phyloP scores from a whole-genome alignment of 176 grass and related monocot species.

The Calamus simplicifolius region DNA sequence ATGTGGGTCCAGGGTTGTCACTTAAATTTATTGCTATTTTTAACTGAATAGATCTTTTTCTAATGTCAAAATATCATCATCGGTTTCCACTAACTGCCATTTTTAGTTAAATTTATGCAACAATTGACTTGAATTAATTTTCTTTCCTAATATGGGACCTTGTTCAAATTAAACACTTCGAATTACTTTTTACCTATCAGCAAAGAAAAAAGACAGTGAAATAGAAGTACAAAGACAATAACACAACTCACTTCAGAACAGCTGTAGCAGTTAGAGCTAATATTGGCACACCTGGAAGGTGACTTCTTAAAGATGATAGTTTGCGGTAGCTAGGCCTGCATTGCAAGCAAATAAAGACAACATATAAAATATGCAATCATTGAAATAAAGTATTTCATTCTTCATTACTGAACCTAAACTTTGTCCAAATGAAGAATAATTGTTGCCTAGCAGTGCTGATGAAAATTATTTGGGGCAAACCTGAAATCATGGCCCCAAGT shows the following conservation, averaged over 20 bases:
- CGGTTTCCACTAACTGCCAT: too few relatives aligned
- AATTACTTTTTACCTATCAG: not conserved
- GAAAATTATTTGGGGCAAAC: constrained; percentile 20
- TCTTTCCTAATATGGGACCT: too few relatives aligned
- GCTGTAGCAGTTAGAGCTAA: constrained; percentile 95
- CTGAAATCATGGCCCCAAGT: constrained; percentile 97
- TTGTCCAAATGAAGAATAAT: too few relatives aligned
- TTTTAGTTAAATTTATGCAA: too few relatives aligned
- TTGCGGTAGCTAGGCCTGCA: constrained; percentile 89
- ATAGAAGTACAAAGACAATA: not conserved
- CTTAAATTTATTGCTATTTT: too few relatives aligned
- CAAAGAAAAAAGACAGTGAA: not conserved
- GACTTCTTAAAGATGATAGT: constrained; percentile 78
- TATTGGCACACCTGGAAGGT: constrained; percentile 76
- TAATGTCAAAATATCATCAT: too few relatives aligned
- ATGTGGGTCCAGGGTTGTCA: too few relatives aligned
- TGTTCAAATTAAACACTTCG: too few relatives aligned
- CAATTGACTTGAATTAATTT: too few relatives aligned
- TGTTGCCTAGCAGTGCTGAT: not conserved
- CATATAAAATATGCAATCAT: not conserved
- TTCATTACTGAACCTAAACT: too few relatives aligned
- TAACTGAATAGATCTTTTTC: too few relatives aligned
- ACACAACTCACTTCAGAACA: constrained; percentile 56
- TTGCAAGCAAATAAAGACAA: constrained; percentile 14
- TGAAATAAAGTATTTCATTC: not conserved